Conservation (phyloP, 2,329 filamentous ascomycete species). For the Trichoderma sp. region DNA sequence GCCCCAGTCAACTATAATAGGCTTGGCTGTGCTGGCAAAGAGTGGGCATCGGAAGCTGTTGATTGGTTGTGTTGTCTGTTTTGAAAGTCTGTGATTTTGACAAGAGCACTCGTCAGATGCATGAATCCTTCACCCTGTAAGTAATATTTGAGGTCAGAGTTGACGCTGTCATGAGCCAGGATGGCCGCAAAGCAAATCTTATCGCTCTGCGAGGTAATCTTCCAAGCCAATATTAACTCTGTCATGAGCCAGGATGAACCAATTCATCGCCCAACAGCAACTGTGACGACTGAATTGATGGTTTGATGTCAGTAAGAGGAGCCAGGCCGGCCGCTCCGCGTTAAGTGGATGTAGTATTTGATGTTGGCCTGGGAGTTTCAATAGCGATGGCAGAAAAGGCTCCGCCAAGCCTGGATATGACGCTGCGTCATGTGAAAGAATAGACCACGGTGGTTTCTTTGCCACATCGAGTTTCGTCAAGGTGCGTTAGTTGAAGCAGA, state of each 20-base stretch:
- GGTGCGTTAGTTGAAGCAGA: neutral
- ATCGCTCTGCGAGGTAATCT: constrained; percentile 2
- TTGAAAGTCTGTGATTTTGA: neutral
- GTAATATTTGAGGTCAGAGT: constrained; percentile 5
- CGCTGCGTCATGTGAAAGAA: neutral
- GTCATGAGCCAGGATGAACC: constrained; percentile 15
- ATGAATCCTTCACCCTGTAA: constrained; percentile 10
- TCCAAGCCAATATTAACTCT: neutral
- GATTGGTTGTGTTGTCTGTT: neutral
- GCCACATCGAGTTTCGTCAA: neutral
- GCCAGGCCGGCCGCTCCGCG: neutral
- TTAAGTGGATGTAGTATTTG: neutral
- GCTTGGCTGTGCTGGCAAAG: constrained; percentile 13
- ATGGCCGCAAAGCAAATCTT: neutral
- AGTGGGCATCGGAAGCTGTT: neutral
- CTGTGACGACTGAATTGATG: neutral
- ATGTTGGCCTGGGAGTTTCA: neutral
- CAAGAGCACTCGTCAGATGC: constrained; percentile 1
- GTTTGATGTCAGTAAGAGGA: neutral
- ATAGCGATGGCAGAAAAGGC: neutral
- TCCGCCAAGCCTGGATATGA: constrained; percentile 4
- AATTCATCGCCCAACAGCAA: neutral
- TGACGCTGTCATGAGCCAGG: constrained; percentile 11
- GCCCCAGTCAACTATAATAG: neutral
- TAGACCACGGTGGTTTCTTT: neutral